Conservation (phyloP, 768 basidiomycete species). For the Mycena chlorophos region DNA sequence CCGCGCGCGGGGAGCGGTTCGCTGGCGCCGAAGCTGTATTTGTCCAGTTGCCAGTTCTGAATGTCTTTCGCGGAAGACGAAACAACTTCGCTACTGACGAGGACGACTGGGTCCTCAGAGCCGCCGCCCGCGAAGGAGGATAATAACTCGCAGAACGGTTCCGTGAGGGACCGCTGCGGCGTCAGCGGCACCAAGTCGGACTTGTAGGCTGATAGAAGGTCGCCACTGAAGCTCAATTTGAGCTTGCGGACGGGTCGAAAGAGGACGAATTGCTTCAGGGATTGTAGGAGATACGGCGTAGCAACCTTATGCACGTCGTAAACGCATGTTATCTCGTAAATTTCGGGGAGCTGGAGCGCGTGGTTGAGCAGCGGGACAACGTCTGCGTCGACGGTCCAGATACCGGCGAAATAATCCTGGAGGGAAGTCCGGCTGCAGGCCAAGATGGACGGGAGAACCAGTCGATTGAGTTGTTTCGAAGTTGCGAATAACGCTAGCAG, state of each 20-base stretch:
- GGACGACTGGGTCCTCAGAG: slow-evolving; percentile 13
- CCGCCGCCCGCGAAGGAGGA: slow-evolving; percentile 6
- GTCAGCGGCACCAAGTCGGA: slow-evolving; percentile 10
- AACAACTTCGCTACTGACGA: slow-evolving; percentile 17
- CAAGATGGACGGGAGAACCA: slow-evolving; percentile 11
- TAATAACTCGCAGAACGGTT: slow-evolving; percentile 15
- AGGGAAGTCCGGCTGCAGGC: not conserved
- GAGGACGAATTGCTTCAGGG: slow-evolving; percentile 1
- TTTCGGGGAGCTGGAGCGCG: slow-evolving; percentile 3
- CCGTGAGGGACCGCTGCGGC: slow-evolving; percentile 12
- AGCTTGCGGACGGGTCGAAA: not conserved
- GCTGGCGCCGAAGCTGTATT: slow-evolving; percentile 11
- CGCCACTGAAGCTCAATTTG: slow-evolving; percentile 13
- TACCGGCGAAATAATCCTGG: not conserved
- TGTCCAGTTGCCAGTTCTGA: slow-evolving; percentile 14
- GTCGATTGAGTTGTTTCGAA: slow-evolving; percentile 14
- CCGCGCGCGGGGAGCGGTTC: not conserved
- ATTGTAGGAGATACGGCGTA: slow-evolving; percentile 6
- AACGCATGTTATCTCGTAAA: slow-evolving; percentile 2
- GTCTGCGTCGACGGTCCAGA: slow-evolving; percentile 4
- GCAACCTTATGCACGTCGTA: slow-evolving; percentile 10
- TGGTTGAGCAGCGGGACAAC: slow-evolving; percentile 5
- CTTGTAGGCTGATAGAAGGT: slow-evolving; percentile 16
- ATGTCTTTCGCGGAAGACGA: slow-evolving; percentile 13
- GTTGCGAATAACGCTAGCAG: slow-evolving; percentile 5